Evolutionary conservation across 352 stramenopile species (phyloP), one percentile per base, ranked within the genome.

Genomic region (Albugo candida): DNA sequence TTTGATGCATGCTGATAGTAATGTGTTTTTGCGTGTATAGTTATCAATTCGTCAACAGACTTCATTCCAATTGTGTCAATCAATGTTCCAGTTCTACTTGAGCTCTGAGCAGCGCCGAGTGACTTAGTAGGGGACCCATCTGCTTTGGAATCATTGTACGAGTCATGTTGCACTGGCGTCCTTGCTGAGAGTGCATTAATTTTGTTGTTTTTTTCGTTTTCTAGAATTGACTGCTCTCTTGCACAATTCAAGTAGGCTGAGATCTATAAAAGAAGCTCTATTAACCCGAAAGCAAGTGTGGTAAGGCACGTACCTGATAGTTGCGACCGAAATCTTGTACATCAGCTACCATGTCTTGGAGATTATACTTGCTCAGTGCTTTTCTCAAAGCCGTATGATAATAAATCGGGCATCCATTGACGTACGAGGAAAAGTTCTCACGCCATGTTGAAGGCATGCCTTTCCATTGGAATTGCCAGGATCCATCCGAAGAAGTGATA

Each of bases 381-480:
- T 91, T 89, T 48, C 85, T 86, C 43, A 92, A 54, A 0, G 77
- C 65, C 2, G 69, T 60, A 47, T 83, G 83, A 45, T 92, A 92
- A 49, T 92, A 92, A 6, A 86, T 51, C 24, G 79, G 74, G 21
- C 72, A 77, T 13, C 67, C 63, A 38, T 62, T 70, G 12, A 92
- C 44, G 42, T 92, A 92, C 31, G 77, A 64, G 42, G 74, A 71
- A 46, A 92, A 91, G 1, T 67, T 67, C 41, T 92, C 77, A 17
- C 77, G 60, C 79, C 79, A 92, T 3, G 74, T 79, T 0, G 79
- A 85, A 5, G 79, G 77, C 77, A 92, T 91, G 0, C 71, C 74
- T 40, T 89, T 91, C 2, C 72, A 67, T 46, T 92, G 74, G 45
- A 92, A 92, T 53, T 81, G 64, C 77, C 79, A 92, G n/a, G 65